Evolutionary conservation across 192 early-diverging fungal species (phyloP).

Genomic region (Phlyctochytrium bullatum): DNA sequence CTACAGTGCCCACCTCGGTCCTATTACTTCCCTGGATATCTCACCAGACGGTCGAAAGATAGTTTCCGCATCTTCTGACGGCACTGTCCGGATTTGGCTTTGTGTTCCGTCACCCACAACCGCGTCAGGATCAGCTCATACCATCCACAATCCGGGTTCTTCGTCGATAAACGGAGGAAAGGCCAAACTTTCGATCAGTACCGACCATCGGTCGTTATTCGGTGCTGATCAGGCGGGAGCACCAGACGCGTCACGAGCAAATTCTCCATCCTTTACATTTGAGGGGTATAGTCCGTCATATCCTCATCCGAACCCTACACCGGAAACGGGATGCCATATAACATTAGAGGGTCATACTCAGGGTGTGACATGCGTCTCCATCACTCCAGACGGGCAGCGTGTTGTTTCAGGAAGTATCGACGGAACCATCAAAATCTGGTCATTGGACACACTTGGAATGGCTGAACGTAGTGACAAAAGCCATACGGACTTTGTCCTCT

Average conservation of each 20-base stretch:
- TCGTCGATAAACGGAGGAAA: background rate
- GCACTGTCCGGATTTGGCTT: constrained; percentile 9
- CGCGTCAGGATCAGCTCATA: background rate
- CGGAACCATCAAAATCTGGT: constrained; percentile 14
- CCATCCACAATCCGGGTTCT: background rate
- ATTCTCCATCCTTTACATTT: background rate
- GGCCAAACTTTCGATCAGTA: background rate
- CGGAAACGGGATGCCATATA: background rate
- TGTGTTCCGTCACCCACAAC: background rate
- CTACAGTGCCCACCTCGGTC: background rate
- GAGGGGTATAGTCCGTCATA: background rate
- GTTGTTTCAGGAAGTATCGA: constrained; percentile 8
- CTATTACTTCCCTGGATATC: background rate
- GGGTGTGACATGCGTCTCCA: constrained; percentile 5
- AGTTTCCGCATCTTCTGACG: constrained; percentile 7
- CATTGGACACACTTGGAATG: background rate
- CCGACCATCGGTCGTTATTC: background rate
- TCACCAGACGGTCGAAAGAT: constrained; percentile 4
- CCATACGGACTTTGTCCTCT: background rate
- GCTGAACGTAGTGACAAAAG: background rate
- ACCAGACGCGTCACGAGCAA: background rate
- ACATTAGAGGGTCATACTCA: constrained; percentile 9
- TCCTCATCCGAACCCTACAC: no score
- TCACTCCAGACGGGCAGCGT: constrained; percentile 5
- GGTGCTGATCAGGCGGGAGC: background rate